Percentiles rank a stretch among this genome's conserved stretches.
Evolutionary conservation across 352 stramenopile species (phyloP).

Genomic region (Globisporangium uncinulatum): DNA sequence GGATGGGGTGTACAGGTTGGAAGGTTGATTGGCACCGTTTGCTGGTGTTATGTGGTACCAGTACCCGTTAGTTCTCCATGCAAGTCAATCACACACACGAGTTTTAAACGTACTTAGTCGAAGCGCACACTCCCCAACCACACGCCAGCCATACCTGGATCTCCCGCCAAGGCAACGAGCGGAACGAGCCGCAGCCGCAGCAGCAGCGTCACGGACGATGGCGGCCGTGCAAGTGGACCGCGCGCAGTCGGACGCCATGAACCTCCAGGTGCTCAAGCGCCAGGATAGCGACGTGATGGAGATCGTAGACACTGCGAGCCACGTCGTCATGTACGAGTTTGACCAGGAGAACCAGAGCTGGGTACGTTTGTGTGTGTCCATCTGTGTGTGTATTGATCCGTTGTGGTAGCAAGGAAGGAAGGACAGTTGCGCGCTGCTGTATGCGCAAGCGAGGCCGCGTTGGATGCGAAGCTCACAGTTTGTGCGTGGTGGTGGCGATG

Average conservation of each 20-base stretch:
- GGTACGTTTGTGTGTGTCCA: constrained; percentile 32
- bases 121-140: too few species aligned
- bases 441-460: neutral
- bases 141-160: too few species aligned
- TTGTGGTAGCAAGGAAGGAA: too few species aligned
- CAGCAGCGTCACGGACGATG: constrained; percentile 16
- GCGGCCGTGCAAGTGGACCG: constrained; percentile 62
- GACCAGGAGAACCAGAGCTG: constrained; percentile 75
- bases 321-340: constrained; percentile 88
- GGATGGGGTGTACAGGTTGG: too few species aligned
- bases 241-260: constrained; percentile 82
- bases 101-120: too few species aligned
- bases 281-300: constrained; percentile 76
- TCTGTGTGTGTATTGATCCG: neutral
- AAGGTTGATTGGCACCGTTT: too few species aligned
- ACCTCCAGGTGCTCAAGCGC: constrained; percentile 82
- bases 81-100: too few species aligned
- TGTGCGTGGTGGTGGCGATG: neutral
- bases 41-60: too few species aligned
- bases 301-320: constrained; percentile 80
- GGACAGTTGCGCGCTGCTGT: neutral
- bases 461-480: neutral
- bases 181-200: neutral
- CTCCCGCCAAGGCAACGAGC: too few species aligned
- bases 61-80: too few species aligned